Conservation (phyloP, 2,329 filamentous ascomycete species). For the Xylariaceae sp. region DNA sequence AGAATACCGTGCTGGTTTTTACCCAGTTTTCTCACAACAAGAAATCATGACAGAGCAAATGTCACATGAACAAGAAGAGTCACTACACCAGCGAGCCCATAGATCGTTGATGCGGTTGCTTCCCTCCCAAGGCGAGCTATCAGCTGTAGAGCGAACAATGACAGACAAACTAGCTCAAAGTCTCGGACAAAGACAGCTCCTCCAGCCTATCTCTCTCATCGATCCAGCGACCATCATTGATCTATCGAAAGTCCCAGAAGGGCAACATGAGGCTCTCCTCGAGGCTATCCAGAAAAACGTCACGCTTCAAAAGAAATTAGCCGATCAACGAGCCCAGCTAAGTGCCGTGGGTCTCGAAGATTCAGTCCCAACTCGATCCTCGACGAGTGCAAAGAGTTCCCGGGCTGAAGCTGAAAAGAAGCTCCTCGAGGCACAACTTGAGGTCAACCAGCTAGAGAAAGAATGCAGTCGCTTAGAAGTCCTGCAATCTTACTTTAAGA, state of each 20-base stretch:
- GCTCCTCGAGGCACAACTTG: slow-evolving; percentile 47
- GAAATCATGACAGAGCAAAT: too few relatives aligned
- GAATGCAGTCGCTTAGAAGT: slow-evolving; percentile 49
- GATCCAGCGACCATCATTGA: slow-evolving; percentile 36
- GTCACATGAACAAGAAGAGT: too few relatives aligned
- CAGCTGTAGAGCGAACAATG: slow-evolving; percentile 52
- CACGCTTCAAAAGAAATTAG: slow-evolving; percentile 47
- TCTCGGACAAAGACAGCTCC: slow-evolving; percentile 40
- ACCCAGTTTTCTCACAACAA: too few relatives aligned
- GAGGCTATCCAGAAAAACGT: slow-evolving; percentile 50
- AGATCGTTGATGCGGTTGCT: slow-evolving; percentile 54
- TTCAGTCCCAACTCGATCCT: too few relatives aligned
- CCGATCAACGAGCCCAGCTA: slow-evolving; percentile 33
- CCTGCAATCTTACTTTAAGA: slow-evolving; percentile 49
- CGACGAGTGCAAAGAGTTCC: slow-evolving; percentile 17
- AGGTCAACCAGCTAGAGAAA: slow-evolving; percentile 47
- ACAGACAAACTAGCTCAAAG: slow-evolving; percentile 50
- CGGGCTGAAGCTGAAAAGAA: slow-evolving; percentile 22
- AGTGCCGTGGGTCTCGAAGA: slow-evolving; percentile 17
- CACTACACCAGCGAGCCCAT: too few relatives aligned
- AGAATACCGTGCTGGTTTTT: too few relatives aligned
- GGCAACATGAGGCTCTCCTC: slow-evolving; percentile 52
- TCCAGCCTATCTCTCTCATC: slow-evolving; percentile 47
- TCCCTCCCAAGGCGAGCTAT: slow-evolving; percentile 54
- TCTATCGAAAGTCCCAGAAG: slow-evolving; percentile 38